These are phyloP conservation scores for Penicillium paxilli DNA, from an alignment of 495 filamentous ascomycete genomes.

Conservation along the genomic window DNA sequence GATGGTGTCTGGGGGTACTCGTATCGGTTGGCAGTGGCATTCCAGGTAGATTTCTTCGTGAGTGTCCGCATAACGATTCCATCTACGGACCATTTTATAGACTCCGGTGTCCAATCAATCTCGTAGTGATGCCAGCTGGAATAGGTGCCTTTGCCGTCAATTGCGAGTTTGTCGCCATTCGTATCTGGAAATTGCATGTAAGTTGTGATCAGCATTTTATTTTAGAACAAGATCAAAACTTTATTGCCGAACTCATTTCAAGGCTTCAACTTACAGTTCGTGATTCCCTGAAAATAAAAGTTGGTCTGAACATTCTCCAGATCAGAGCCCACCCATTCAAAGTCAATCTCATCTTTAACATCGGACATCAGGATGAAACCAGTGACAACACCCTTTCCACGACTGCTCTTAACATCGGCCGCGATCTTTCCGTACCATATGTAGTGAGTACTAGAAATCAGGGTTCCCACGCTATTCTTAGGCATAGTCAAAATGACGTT, in stretches of 20 bases:
- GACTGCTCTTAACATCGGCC: conserved; percentile 80
- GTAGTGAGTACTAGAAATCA: conserved; percentile 85
- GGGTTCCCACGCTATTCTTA: conserved; percentile 73
- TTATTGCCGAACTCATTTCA: neutral
- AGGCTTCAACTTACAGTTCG: conserved; percentile 59
- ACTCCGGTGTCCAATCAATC: conserved; percentile 89
- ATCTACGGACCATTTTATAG: conserved; percentile 82
- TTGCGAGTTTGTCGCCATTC: conserved; percentile 66
- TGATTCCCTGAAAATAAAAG: conserved; percentile 94
- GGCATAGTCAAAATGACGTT: conserved; percentile 84
- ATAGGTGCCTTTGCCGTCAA: conserved; percentile 65
- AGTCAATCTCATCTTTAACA: conserved; percentile 97
- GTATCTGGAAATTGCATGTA: neutral
- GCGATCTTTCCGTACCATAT: conserved; percentile 97
- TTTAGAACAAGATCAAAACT: neutral
- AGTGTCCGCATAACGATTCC: conserved; percentile 71
- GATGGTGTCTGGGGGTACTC: conserved; percentile 89
- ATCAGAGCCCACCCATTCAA: conserved; percentile 87
- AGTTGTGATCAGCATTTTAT: neutral
- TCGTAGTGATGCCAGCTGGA: conserved; percentile 85
- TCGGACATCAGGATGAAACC: conserved; percentile 94
- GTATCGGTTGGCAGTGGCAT: conserved; percentile 77
- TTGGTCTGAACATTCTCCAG: conserved; percentile 81
- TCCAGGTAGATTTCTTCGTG: conserved; percentile 77
- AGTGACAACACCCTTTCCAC: conserved; percentile 84